Conservation (phyloP, 345 rosid species). For the Brassica napus region Da-Ae NC_063446.1:17392001-17392500, state of each 20-base stretch:
- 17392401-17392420: too few species aligned
- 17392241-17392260: too few species aligned
- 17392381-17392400: too few species aligned
- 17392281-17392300: too few species aligned
- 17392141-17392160: neutral
- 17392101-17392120: neutral
- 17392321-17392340: too few species aligned
- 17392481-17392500: too few species aligned
- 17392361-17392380: too few species aligned
- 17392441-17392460: too few species aligned
- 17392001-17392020: neutral
- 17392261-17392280: neutral
- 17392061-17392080: neutral
- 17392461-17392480: too few species aligned
- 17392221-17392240: neutral
- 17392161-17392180: neutral
- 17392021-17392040: neutral
- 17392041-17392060: neutral
- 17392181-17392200: neutral
- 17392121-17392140: neutral
- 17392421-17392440: too few species aligned
- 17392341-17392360: too few species aligned
- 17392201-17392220: neutral
- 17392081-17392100: neutral
- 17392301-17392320: too few species aligned